Percentiles rank a stretch among this genome's conserved stretches.
These are phyloP conservation scores for Populus tomentosa DNA, from an alignment of 441 rosid species.

Conservation along the genomic window DNA sequence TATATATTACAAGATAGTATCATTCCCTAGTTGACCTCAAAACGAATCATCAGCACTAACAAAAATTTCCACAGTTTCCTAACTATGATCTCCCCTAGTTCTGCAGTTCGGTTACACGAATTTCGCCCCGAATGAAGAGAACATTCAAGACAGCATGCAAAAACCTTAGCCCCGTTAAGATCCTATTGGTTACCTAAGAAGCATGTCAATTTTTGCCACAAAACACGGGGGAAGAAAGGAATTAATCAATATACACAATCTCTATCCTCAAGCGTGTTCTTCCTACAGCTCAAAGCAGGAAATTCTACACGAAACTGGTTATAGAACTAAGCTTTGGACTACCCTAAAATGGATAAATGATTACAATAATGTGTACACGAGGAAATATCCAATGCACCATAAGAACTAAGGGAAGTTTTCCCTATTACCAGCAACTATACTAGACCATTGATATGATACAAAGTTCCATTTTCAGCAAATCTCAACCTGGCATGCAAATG, in stretches of 20 bases:
- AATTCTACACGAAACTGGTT: constrained; percentile 16
- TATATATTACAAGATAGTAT: background rate
- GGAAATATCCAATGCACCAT: constrained; percentile 27
- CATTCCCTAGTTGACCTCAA: no score
- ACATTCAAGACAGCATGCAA: background rate
- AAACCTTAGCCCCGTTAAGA: background rate
- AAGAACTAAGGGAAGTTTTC: constrained; percentile 12
- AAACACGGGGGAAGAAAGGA: constrained; percentile 5
- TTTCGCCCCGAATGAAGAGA: background rate
- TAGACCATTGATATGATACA: constrained; percentile 25
- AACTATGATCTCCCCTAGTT: background rate
- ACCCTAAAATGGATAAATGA: constrained; percentile 14
- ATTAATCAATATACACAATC: constrained; percentile 21
- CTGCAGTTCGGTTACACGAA: no score
- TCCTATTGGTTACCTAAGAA: background rate
- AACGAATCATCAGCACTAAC: background rate
- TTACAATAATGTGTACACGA: constrained; percentile 28
- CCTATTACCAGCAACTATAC: constrained; percentile 19
- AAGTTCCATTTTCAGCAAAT: constrained; percentile 26
- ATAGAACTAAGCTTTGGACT: constrained; percentile 14
- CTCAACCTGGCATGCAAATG: constrained; percentile 27
- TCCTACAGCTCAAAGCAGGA: constrained; percentile 20
- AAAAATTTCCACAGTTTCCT: background rate
- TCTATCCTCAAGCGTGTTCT: constrained; percentile 8
- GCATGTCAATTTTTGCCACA: constrained; percentile 7